Conservation (phyloP, 2,329 filamentous ascomycete species). For the Curvularia verruculosa region DNA sequence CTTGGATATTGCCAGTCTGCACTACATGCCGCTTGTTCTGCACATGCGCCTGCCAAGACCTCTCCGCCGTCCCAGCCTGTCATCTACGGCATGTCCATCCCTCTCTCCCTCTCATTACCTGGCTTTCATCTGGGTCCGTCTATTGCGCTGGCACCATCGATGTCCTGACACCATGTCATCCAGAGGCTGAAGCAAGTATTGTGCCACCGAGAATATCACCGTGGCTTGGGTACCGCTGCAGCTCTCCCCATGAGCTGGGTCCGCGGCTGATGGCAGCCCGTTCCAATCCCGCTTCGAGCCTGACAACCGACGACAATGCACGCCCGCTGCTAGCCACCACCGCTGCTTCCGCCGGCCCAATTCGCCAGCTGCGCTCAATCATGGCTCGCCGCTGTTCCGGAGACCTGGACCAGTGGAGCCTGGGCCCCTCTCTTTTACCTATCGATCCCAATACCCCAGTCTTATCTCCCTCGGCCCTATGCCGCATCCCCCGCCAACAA, state of each 20-base stretch:
- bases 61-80: background rate
- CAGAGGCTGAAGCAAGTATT: background rate
- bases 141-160: constrained; percentile 13
- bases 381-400: constrained; percentile 22
- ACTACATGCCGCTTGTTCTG: constrained; percentile 14
- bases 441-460: constrained; percentile 16
- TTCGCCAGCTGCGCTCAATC: constrained; percentile 14
- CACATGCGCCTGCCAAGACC: constrained; percentile 12
- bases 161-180: background rate
- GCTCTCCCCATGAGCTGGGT: constrained; percentile 9
- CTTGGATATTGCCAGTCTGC: constrained; percentile 18
- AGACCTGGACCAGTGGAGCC: constrained; percentile 29
- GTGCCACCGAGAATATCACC: constrained; percentile 7
- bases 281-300: constrained; percentile 5
- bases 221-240: constrained; percentile 10
- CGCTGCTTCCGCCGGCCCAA: constrained; percentile 13
- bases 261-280: constrained; percentile 1
- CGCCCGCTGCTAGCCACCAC: constrained; percentile 5
- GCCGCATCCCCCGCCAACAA: background rate
- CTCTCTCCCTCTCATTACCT: no score
- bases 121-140: background rate
- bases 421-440: constrained; percentile 17
- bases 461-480: constrained; percentile 7
- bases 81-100: no score
- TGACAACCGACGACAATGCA: constrained; percentile 4